Conservation (phyloP, 2,329 filamentous ascomycete species). For the Triangularia setosa region DNA sequence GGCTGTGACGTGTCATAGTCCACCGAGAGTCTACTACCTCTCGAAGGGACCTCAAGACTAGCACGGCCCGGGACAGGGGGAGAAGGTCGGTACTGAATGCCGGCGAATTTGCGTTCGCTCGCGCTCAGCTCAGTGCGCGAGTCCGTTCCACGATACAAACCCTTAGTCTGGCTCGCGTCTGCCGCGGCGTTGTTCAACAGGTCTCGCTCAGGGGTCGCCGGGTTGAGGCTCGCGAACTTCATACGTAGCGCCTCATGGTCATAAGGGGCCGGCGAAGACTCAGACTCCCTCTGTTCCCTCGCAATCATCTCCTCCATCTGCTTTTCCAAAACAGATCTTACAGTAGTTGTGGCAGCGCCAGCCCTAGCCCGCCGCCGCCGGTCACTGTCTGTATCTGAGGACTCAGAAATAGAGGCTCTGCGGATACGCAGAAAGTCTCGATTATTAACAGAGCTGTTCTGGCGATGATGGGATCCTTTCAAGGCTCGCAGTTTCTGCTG, state of each 20-base stretch:
- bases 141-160: slow-evolving; percentile 33
- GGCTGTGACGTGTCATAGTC: slow-evolving; percentile 46
- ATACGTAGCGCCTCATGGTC: slow-evolving; percentile 33
- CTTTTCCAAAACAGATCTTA: slow-evolving; percentile 54
- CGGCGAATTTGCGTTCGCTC: slow-evolving; percentile 31
- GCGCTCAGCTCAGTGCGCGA: slow-evolving; percentile 41
- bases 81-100: slow-evolving; percentile 14
- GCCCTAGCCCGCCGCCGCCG: slow-evolving; percentile 38
- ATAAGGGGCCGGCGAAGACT: slow-evolving; percentile 29
- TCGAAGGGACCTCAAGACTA: slow-evolving; percentile 48
- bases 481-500: slow-evolving; percentile 58
- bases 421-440: slow-evolving; percentile 52
- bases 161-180: slow-evolving; percentile 26
- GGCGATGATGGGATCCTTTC: slow-evolving; percentile 52
- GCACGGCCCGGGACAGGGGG: slow-evolving; percentile 35
- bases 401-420: slow-evolving; percentile 55
- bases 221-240: slow-evolving; percentile 32
- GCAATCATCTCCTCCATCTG: slow-evolving; percentile 61
- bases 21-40: slow-evolving; percentile 37
- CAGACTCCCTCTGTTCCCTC: slow-evolving; percentile 46
- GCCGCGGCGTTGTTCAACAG: slow-evolving; percentile 28
- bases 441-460: slow-evolving; percentile 46
- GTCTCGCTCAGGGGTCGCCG: slow-evolving; percentile 33
- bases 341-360: slow-evolving; percentile 43
- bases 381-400: slow-evolving; percentile 56